These are phyloP conservation scores for Chytriomyces sp. DNA, from an alignment of 192 early-diverging fungal genomes.

Conservation along the genomic window DNA sequence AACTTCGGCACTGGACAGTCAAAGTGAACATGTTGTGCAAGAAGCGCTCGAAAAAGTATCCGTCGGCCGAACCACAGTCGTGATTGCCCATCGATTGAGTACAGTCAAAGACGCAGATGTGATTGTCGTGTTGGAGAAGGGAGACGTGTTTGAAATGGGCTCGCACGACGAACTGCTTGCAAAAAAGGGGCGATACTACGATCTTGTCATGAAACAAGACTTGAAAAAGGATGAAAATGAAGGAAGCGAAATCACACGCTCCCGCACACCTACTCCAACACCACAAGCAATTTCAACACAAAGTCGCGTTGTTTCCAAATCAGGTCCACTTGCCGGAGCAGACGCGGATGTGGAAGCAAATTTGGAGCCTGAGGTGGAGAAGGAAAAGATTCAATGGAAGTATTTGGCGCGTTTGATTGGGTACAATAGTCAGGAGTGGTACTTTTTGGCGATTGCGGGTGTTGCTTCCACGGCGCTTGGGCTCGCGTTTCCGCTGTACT, in stretches of 20 bases:
- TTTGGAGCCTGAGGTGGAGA: neutral
- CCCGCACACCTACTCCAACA: neutral
- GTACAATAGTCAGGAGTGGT: constrained; percentile 9
- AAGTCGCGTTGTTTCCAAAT: neutral
- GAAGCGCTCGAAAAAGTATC: constrained; percentile 52
- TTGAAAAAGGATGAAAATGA: constrained; percentile 21
- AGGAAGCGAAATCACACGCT: neutral
- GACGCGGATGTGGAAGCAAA: neutral
- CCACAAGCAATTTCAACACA: neutral
- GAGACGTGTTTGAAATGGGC: constrained; percentile 69
- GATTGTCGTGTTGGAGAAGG: constrained; percentile 77
- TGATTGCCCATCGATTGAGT: constrained; percentile 88
- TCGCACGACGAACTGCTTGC: constrained; percentile 76
- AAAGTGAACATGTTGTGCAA: constrained; percentile 58
- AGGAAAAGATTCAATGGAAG: constrained; percentile 17
- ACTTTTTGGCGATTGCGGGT: constrained; percentile 5
- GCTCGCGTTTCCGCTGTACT: constrained; percentile 67
- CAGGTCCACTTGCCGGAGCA: neutral
- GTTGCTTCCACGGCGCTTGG: constrained; percentile 12
- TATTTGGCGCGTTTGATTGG: constrained; percentile 14
- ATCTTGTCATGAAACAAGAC: constrained; percentile 56
- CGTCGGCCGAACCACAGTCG: constrained; percentile 78
- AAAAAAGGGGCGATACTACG: constrained; percentile 63
- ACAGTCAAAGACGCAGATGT: constrained; percentile 83
- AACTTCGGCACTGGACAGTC: constrained; percentile 58